Conservation (phyloP, 768 basidiomycete genomes). For the Tricholoma hemisulphureum region DNA sequence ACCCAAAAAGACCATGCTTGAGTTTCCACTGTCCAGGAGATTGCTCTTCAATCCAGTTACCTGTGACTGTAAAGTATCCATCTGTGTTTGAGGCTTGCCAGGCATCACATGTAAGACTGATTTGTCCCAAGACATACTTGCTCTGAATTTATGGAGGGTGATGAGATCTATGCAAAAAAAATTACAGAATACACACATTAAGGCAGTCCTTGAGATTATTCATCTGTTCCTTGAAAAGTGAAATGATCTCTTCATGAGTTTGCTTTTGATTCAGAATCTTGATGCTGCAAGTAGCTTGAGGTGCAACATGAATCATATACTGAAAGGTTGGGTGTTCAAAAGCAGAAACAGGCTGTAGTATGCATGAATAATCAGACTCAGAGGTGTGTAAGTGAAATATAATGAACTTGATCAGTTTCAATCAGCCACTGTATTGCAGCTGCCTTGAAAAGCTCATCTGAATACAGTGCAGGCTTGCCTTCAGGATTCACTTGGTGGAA, state of each 20-base stretch:
- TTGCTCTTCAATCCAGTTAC: slow-evolving; percentile 39
- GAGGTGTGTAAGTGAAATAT: too few relatives aligned
- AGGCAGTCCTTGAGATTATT: slow-evolving; percentile 1
- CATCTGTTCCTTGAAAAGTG: slow-evolving; percentile 9
- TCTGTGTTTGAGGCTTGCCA: background rate
- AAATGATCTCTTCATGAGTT: slow-evolving; percentile 24
- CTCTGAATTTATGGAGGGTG: background rate
- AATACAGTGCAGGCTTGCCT: too few relatives aligned
- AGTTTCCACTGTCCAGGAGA: slow-evolving; percentile 24
- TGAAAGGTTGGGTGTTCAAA: slow-evolving; percentile 29
- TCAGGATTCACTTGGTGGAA: too few relatives aligned
- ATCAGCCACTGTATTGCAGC: too few relatives aligned
- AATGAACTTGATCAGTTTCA: too few relatives aligned
- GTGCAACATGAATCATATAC: slow-evolving; percentile 19
- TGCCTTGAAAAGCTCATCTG: too few relatives aligned
- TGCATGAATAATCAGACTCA: too few relatives aligned
- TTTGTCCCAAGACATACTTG: background rate
- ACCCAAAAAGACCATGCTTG: slow-evolving; percentile 32
- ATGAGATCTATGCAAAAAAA: too few relatives aligned
- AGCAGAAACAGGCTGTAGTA: background rate
- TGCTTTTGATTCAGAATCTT: slow-evolving; percentile 24
- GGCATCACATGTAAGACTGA: slow-evolving; percentile 11
- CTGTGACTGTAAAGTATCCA: slow-evolving; percentile 38
- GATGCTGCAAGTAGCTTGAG: slow-evolving; percentile 29
- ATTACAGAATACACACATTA: slow-evolving; percentile 9